Evolutionary conservation across 2,329 filamentous ascomycete genomes (phyloP).

Genomic region (Nigrospora osmanthi): DNA sequence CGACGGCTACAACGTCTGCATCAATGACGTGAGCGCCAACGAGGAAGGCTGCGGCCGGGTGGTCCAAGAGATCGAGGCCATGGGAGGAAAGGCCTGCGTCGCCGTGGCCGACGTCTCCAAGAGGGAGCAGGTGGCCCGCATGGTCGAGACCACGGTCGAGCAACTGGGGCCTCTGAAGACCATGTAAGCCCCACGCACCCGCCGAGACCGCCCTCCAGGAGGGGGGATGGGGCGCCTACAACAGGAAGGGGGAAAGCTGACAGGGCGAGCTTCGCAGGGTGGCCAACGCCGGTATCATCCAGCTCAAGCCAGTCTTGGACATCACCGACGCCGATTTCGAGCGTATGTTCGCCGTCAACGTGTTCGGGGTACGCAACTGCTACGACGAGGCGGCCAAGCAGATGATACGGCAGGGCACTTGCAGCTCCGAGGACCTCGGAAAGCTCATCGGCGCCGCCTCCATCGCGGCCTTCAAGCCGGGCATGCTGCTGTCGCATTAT

Average conservation of each 20-base stretch:
- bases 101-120: constrained; percentile 56
- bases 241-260: background rate
- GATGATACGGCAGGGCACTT: constrained; percentile 52
- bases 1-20: constrained; percentile 59
- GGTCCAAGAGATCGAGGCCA: constrained; percentile 40
- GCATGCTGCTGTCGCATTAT: constrained; percentile 53
- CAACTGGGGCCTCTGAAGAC: constrained; percentile 42
- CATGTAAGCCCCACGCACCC: constrained; percentile 16
- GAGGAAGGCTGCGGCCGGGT: constrained; percentile 41
- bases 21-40: constrained; percentile 54
- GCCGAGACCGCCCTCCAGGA: background rate
- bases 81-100: constrained; percentile 44
- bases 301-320: constrained; percentile 48
- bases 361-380: constrained; percentile 58
- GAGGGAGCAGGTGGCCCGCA: constrained; percentile 36
- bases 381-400: constrained; percentile 56
- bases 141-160: constrained; percentile 43
- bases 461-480: constrained; percentile 53
- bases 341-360: constrained; percentile 57
- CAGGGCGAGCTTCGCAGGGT: constrained; percentile 36
- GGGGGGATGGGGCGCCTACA: constrained; percentile 2
- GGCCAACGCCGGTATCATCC: constrained; percentile 55
- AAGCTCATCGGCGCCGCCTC: constrained; percentile 47
- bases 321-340: constrained; percentile 48
- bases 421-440: constrained; percentile 18